Conservation (phyloP, 768 basidiomycete genomes). For the Trametes punicea region DNA sequence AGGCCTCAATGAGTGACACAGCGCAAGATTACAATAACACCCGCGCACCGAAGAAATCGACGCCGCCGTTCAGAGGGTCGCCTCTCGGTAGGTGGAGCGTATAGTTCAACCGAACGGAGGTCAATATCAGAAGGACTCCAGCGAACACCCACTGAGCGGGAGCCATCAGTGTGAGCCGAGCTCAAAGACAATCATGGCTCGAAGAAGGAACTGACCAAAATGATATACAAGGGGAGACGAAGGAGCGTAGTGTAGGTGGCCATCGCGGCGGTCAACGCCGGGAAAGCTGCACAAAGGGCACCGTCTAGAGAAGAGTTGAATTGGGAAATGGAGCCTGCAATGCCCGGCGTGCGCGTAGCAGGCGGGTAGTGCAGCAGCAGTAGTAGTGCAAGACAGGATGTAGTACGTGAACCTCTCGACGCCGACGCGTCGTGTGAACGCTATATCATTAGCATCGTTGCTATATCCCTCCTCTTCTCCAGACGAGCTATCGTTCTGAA, state of each 20-base stretch:
- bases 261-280: slow-evolving; percentile 21
- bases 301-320: background rate
- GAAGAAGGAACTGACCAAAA: slow-evolving; percentile 13
- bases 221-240: slow-evolving; percentile 21
- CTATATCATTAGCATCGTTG: too few species aligned
- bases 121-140: slow-evolving; percentile 22
- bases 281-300: background rate
- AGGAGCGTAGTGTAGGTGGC: slow-evolving; percentile 12
- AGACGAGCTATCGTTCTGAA: too few species aligned
- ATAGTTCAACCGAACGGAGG: slow-evolving; percentile 27
- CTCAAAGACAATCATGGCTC: too few species aligned
- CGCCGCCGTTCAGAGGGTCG: slow-evolving; percentile 30
- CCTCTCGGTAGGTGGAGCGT: slow-evolving; percentile 27
- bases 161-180: background rate
- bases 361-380: too few species aligned
- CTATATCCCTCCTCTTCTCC: too few species aligned
- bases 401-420: too few species aligned
- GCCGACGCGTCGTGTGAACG: too few species aligned
- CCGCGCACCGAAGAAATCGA: slow-evolving; percentile 25
- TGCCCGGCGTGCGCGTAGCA: too few species aligned
- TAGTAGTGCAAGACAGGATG: too few species aligned
- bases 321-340: background rate
- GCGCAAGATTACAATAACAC: too few species aligned
- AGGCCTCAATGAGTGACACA: background rate
- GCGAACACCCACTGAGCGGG: slow-evolving; percentile 23